A percentile compares a stretch with the other conserved stretches of the same genome.
Evolutionary conservation across 208 protist species (phyloP).

Genomic region (Wallacemonas sp.): DNA sequence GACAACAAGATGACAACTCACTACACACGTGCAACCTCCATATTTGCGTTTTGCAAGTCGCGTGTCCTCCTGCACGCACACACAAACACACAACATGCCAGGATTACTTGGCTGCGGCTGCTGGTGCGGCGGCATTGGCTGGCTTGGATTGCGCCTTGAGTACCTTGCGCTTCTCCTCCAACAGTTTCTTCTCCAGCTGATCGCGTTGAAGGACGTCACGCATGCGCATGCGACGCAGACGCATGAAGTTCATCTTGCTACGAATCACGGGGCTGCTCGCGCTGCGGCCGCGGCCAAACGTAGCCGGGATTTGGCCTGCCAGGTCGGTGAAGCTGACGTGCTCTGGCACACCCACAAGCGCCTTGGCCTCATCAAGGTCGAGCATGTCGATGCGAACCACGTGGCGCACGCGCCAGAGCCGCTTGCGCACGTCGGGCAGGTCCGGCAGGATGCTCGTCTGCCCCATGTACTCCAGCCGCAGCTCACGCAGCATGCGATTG

Average conservation of each 20-base stretch:
- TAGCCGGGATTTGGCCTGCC: constrained; percentile 48
- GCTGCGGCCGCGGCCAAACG: constrained; percentile 56
- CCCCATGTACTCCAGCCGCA: constrained; percentile 84
- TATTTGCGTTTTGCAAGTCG: too few species aligned
- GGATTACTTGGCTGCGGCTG: not conserved
- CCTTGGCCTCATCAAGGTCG: constrained; percentile 83
- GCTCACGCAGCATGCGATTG: constrained; percentile 75
- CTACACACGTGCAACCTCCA: too few species aligned
- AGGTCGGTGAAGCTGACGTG: constrained; percentile 81
- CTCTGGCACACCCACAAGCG: constrained; percentile 72
- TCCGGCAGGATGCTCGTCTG: constrained; percentile 85
- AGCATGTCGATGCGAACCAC: constrained; percentile 75
- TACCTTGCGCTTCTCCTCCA: constrained; percentile 55
- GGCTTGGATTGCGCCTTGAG: constrained; percentile 6
- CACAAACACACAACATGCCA: too few species aligned
- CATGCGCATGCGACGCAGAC: constrained; percentile 74
- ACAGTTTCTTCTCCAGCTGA: constrained; percentile 64
- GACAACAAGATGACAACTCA: too few species aligned
- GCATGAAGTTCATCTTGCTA: constrained; percentile 83
- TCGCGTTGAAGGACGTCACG: constrained; percentile 85
- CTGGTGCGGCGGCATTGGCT: not conserved
- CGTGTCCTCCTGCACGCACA: too few species aligned
- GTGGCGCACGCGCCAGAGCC: constrained; percentile 75
- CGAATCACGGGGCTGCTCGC: constrained; percentile 50
- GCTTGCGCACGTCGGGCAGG: constrained; percentile 69